phyloP scores from a whole-genome alignment of 768 basidiomycete species.

The Megacollybia marginata region DNA sequence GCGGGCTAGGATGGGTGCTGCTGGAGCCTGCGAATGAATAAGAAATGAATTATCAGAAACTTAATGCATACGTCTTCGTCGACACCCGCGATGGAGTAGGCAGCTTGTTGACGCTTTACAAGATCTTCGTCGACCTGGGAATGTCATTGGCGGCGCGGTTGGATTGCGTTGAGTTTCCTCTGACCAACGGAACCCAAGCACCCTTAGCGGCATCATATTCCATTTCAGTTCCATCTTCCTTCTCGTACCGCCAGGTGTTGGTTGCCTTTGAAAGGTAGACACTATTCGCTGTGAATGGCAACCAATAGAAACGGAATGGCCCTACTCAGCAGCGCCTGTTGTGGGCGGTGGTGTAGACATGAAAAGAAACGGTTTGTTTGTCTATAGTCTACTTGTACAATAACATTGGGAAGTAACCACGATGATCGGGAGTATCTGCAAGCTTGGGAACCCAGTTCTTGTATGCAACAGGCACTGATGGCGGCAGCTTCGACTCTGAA shows the following conservation, averaged over 20 bases:
- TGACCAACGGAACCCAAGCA: constrained; percentile 79
- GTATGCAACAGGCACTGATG: constrained; percentile 58
- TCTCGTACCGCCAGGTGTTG: constrained; percentile 83
- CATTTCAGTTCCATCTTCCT: constrained; percentile 83
- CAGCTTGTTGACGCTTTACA: constrained; percentile 86
- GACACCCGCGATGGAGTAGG: constrained; percentile 87
- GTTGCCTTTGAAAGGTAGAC: constrained; percentile 72
- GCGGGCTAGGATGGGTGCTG: constrained; percentile 77
- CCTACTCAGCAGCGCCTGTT: constrained; percentile 54
- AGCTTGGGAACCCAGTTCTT: constrained; percentile 72
- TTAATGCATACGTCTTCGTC: constrained; percentile 75
- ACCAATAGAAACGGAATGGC: not conserved
- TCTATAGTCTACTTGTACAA: constrained; percentile 41
- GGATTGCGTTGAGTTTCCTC: constrained; percentile 19
- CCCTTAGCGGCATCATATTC: constrained; percentile 79
- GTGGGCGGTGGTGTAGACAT: constrained; percentile 50
- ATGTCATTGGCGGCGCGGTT: constrained; percentile 3
- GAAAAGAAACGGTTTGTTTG: constrained; percentile 27
- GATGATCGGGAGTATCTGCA: constrained; percentile 73
- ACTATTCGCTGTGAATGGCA: constrained; percentile 21
- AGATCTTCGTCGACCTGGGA: constrained; percentile 81
- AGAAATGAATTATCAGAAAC: not conserved
- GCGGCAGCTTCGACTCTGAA: constrained; percentile 62
- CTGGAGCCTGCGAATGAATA: constrained; percentile 54
- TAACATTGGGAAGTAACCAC: constrained; percentile 80